phyloP scores from a whole-genome alignment of 768 basidiomycete genomes.

The Cyclocybe aegerita region DNA sequence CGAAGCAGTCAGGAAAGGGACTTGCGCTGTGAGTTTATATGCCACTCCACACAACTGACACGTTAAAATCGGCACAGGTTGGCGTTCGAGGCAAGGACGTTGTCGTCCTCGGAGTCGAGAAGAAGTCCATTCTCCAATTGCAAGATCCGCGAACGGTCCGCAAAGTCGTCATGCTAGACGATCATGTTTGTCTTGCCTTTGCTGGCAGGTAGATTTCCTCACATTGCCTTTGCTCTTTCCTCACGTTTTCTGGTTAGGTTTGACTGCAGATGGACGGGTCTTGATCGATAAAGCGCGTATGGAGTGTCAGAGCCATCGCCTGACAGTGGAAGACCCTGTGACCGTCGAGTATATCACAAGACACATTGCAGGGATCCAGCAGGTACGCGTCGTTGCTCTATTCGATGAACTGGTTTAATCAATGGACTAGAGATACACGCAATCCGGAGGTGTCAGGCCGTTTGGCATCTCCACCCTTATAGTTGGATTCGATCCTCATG shows the following conservation, averaged over 20 bases:
- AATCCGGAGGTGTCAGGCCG: conserved; percentile 97
- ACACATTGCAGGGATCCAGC: conserved; percentile 98
- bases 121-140: conserved; percentile 95
- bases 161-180: conserved; percentile 98
- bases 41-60: neutral
- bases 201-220: conserved; percentile 62
- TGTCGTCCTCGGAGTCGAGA: conserved; percentile 97
- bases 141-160: conserved; percentile 98
- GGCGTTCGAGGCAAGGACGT: conserved; percentile 94
- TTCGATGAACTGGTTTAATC: neutral
- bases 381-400: conserved; percentile 49
- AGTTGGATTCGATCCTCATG: conserved; percentile 95
- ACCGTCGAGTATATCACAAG: conserved; percentile 98
- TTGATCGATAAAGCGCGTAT: conserved; percentile 97
- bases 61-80: conserved; percentile 52
- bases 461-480: conserved; percentile 98
- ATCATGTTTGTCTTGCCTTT: conserved; percentile 96
- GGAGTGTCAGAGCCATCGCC: conserved; percentile 95
- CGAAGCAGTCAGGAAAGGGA: conserved; percentile 97
- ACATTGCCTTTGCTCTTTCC: conserved; percentile 2
- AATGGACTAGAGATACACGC: conserved; percentile 79
- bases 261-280: conserved; percentile 96
- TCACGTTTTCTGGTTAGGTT: conserved; percentile 49
- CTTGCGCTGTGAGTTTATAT: conserved; percentile 75
- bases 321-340: conserved; percentile 98